Evolutionary conservation across 1,284 basidiomycete genomes (phyloP).

Genomic region (Rhodotorula sp.): DNA sequence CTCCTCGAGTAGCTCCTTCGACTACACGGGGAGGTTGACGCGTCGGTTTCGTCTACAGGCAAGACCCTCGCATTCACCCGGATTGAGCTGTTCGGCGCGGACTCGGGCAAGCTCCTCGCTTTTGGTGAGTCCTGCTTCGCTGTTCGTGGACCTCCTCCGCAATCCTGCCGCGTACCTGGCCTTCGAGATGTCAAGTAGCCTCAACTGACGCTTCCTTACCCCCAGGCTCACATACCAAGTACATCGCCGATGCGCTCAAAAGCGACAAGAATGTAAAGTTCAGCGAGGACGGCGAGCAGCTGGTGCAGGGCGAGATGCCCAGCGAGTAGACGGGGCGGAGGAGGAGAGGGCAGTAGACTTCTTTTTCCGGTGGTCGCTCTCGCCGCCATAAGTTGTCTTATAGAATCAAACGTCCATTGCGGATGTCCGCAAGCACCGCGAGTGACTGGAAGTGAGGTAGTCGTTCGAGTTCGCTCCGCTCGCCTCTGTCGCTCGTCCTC

Average conservation of each 20-base stretch:
- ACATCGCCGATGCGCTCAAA: constrained; percentile 69
- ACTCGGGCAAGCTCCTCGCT: constrained; percentile 68
- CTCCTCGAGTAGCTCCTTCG: not conserved
- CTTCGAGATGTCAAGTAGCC: constrained; percentile 17
- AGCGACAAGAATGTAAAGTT: constrained; percentile 77
- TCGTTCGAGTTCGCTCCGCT: too few relatives aligned
- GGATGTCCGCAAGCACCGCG: too few relatives aligned
- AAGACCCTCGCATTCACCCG: constrained; percentile 77
- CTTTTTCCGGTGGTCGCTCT: not conserved
- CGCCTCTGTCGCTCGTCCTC: too few relatives aligned
- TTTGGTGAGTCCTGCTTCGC: constrained; percentile 60
- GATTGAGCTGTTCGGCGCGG: constrained; percentile 68
- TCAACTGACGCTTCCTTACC: constrained; percentile 41
- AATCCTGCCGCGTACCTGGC: not conserved
- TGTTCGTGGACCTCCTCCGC: constrained; percentile 25
- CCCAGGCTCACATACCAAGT: constrained; percentile 68
- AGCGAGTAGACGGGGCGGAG: not conserved
- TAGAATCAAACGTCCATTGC: too few relatives aligned
- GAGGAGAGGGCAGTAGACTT: not conserved
- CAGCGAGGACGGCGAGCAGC: constrained; percentile 68
- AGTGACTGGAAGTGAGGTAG: too few relatives aligned
- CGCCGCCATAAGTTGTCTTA: too few relatives aligned
- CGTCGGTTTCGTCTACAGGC: constrained; percentile 54
- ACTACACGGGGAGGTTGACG: not conserved
- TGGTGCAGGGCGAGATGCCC: constrained; percentile 59